These are phyloP conservation scores for Botrytis galanthina DNA, from an alignment of 2,329 filamentous ascomycete genomes.

Conservation along the genomic window DNA sequence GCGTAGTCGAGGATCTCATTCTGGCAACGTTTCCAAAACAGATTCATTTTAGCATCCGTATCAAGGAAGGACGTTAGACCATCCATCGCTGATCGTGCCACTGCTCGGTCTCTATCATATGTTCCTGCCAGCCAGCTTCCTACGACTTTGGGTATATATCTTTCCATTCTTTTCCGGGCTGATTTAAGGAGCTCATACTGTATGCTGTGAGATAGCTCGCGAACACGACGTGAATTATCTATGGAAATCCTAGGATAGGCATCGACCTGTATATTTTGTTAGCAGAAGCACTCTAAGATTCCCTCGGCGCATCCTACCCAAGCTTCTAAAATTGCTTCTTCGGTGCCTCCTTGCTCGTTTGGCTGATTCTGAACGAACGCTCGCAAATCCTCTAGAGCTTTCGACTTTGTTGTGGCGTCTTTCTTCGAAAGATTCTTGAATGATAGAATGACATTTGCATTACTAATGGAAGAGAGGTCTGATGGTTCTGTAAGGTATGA, in stretches of 20 bases:
- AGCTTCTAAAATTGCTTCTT: slow-evolving; percentile 80
- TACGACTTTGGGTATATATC: slow-evolving; percentile 71
- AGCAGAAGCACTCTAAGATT: not conserved
- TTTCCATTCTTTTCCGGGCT: slow-evolving; percentile 79
- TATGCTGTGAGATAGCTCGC: slow-evolving; percentile 77
- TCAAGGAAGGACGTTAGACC: slow-evolving; percentile 73
- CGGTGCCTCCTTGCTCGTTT: slow-evolving; percentile 59
- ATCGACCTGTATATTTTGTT: slow-evolving; percentile 57
- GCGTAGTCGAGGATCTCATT: slow-evolving; percentile 78
- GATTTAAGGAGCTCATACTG: slow-evolving; percentile 63
- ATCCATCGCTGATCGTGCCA: slow-evolving; percentile 72
- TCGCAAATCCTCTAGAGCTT: slow-evolving; percentile 83
- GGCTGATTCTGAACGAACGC: slow-evolving; percentile 56
- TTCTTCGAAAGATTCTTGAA: slow-evolving; percentile 93
- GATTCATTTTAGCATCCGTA: slow-evolving; percentile 72
- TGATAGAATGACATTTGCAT: slow-evolving; percentile 80
- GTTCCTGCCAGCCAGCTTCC: slow-evolving; percentile 89
- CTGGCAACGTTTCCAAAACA: slow-evolving; percentile 81
- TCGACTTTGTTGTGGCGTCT: slow-evolving; percentile 86
- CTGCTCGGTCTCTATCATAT: slow-evolving; percentile 79
- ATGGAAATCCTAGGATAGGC: slow-evolving; percentile 87
- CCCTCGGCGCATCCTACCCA: slow-evolving; percentile 64
- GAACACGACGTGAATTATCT: slow-evolving; percentile 82
- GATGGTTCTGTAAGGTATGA: slow-evolving; percentile 87
- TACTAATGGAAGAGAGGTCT: slow-evolving; percentile 72